phyloP scores from a whole-genome alignment of 257 asterid genomes.

The Primulina eburnea region DNA sequence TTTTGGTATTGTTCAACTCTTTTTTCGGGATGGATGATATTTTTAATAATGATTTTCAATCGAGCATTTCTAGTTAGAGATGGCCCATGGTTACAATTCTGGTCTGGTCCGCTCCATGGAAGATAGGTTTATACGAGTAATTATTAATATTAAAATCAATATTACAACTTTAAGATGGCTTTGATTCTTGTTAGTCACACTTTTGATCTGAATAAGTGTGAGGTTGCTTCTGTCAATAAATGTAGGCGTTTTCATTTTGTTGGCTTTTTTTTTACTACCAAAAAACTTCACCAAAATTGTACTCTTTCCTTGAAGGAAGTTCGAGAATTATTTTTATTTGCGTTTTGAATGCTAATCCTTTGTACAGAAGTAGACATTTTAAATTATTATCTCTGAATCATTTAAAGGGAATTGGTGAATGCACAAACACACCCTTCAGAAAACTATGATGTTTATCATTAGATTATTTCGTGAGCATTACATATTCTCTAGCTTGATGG shows the following conservation, averaged over 20 bases:
- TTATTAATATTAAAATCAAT: too few relatives aligned
- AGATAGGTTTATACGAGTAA: too few relatives aligned
- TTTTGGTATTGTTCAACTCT: neutral
- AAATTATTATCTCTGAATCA: too few relatives aligned
- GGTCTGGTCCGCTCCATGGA: neutral
- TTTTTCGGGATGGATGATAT: too few relatives aligned
- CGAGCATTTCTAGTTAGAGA: neutral
- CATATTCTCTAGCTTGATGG: neutral
- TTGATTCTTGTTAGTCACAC: neutral
- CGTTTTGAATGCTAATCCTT: too few relatives aligned
- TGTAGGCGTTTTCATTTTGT: neutral
- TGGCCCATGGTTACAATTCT: neutral
- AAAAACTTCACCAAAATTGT: too few relatives aligned
- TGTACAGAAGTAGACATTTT: too few relatives aligned
- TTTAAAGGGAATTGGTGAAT: neutral
- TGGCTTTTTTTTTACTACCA: too few relatives aligned
- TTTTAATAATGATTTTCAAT: neutral
- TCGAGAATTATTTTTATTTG: too few relatives aligned
- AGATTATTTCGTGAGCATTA: neutral
- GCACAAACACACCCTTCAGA: neutral
- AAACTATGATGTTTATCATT: neutral
- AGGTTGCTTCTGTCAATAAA: neutral
- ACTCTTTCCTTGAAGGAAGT: too few relatives aligned
- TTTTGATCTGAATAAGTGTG: neutral
- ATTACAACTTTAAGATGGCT: neutral